A percentile compares a stretch with the other conserved stretches of the same genome.
phyloP scores from a whole-genome alignment of 2,329 filamentous ascomycete species.

The Hymenoscyphus fraxineus region DNA sequence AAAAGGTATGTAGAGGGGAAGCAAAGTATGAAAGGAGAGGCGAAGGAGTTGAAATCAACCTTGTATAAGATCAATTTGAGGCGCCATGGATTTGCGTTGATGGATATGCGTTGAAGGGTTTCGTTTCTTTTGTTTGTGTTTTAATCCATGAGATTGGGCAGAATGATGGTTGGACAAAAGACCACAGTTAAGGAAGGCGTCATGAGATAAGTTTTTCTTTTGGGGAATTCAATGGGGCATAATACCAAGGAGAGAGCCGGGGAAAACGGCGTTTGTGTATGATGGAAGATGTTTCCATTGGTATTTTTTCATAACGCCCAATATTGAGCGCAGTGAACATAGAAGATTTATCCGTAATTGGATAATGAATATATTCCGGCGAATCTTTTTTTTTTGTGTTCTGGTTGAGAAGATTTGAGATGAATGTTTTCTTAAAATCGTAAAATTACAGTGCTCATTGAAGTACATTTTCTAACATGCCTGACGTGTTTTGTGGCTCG shows the following conservation, averaged over 20 bases:
- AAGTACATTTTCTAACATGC: too few species aligned
- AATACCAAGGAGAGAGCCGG: neutral
- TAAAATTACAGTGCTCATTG: too few species aligned
- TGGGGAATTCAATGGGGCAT: neutral
- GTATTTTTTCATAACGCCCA: neutral
- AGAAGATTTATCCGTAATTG: neutral
- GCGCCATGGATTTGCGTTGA: neutral
- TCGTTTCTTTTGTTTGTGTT: too few species aligned
- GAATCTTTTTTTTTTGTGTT: neutral
- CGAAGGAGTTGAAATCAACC: neutral
- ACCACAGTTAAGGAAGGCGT: neutral
- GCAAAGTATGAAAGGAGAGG: neutral
- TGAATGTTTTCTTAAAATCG: too few species aligned
- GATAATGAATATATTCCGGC: constrained; percentile 2
- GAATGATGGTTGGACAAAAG: neutral
- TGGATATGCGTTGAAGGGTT: neutral
- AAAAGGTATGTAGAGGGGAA: neutral
- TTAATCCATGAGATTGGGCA: neutral
- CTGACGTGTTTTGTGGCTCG: too few species aligned
- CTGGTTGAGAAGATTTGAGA: too few species aligned
- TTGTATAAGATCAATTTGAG: neutral
- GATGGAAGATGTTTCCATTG: neutral
- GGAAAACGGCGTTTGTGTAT: constrained; percentile 3
- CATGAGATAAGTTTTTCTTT: neutral
- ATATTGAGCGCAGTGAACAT: neutral